These are phyloP conservation scores for Sechiopsis laciniata DNA, from an alignment of 306 rosid genomes.

Conservation along the genomic window DNA sequence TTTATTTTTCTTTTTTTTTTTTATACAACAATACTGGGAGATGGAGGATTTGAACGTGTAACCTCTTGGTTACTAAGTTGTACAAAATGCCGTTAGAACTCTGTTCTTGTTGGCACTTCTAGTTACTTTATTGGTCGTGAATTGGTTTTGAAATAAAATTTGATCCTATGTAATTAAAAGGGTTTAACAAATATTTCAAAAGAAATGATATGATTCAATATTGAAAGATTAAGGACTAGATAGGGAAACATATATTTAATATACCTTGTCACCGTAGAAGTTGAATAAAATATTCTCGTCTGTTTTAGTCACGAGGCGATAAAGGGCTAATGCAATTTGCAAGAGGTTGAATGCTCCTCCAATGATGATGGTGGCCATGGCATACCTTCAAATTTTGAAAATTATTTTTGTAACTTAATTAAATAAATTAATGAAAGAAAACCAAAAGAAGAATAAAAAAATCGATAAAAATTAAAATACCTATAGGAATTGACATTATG, in stretches of 20 bases:
- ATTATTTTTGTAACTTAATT: background rate
- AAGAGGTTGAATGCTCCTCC: slow-evolving; percentile 23
- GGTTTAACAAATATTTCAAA: background rate
- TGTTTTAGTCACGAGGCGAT: slow-evolving; percentile 12
- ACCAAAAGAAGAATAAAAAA: background rate
- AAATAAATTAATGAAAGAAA: background rate
- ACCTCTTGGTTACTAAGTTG: too few relatives aligned
- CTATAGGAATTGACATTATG: slow-evolving; percentile 9
- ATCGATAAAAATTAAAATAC: background rate
- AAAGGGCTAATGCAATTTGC: slow-evolving; percentile 19
- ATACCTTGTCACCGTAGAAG: slow-evolving; percentile 29
- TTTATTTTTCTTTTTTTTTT: too few relatives aligned
- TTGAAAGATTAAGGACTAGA: background rate
- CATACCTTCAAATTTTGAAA: slow-evolving; percentile 13
- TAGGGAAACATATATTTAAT: background rate
- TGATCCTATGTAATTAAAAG: too few relatives aligned
- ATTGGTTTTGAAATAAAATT: too few relatives aligned
- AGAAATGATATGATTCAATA: too few relatives aligned
- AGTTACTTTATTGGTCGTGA: too few relatives aligned
- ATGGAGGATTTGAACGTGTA: too few relatives aligned
- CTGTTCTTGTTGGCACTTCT: too few relatives aligned
- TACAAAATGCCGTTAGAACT: too few relatives aligned
- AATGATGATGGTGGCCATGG: slow-evolving; percentile 11
- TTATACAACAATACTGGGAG: too few relatives aligned
- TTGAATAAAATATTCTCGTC: slow-evolving; percentile 6